Base-by-base conservation (phyloP, 768 basidiomycete species). In the Coprinopsis marcescibilis region DNA sequence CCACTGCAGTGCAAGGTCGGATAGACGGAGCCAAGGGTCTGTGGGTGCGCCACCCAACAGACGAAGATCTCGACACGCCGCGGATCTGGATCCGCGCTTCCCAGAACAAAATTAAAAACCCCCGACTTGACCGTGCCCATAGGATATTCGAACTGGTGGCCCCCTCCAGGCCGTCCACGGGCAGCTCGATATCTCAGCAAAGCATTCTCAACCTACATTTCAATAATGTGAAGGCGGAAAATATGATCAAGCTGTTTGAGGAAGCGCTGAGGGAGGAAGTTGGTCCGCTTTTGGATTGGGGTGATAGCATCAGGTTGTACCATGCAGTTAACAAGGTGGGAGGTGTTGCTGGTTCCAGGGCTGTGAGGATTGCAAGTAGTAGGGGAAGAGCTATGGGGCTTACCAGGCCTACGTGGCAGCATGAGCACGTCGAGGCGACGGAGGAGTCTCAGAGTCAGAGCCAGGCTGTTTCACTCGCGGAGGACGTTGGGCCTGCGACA, bases 31-130 rank as follows among this genome's bases (percentile, higher is more conserved):
- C 73, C 3, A 83, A 84, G 53, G 82, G 82, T 0, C 60, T 83
- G 34, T 81, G 79, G 73, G 61, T 76, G 0, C 59, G 81, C 1
- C 75, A 83, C 48, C 80, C 77, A 1, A 54, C 39, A 1, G 70
- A 81, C 42, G 55, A 52, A 4, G 69, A 69, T 32, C 54, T 55
- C 0, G n/a, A n/a, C n/a, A 64, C 59, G 12, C 74, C 73, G 0
- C 70, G 65, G 41, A 80, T 84, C 8, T 84, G 80, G 80, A 78
- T 82, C 5, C 73, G 83, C 0, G 56, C 65, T 0, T 83, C 81
- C 0, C 83, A 85, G 27, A 69, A 64, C n/a, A 85, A 85, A 45
- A 81, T 84, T 43, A 63, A 71, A 2, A 63, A 77, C 27, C 49
- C 50, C 2, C 30, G 40, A 3, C 62, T 63, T 6, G 63, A 63